Evolutionary conservation across 805 yeast genomes (phyloP).

Genomic region (Kodamaea kaohsiungensis): DNA sequence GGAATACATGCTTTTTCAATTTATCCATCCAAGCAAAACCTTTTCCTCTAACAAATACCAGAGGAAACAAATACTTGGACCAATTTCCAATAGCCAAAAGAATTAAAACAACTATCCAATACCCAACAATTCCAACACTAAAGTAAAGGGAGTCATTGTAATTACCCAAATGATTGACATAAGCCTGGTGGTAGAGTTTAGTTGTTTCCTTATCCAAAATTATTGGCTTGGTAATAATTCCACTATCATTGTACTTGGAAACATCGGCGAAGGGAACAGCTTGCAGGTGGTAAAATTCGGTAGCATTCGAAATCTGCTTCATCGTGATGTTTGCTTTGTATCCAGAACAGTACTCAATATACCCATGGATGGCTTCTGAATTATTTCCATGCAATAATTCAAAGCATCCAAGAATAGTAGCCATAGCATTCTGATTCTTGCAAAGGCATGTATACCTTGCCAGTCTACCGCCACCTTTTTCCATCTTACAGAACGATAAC

Average conservation of each 20-base stretch:
- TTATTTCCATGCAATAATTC: slow-evolving; percentile 11
- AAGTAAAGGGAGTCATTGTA: slow-evolving; percentile 26
- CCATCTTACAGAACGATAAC: slow-evolving; percentile 8
- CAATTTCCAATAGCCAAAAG: slow-evolving; percentile 28
- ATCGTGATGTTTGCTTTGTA: slow-evolving; percentile 17
- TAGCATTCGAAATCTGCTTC: slow-evolving; percentile 13
- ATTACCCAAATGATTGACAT: slow-evolving; percentile 21
- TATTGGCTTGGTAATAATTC: slow-evolving; percentile 22
- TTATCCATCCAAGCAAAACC: neutral
- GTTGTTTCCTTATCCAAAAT: slow-evolving; percentile 17
- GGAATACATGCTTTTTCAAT: slow-evolving; percentile 16
- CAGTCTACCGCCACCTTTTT: neutral
- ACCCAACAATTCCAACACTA: slow-evolving; percentile 33
- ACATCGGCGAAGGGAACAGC: slow-evolving; percentile 22
- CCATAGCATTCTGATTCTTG: slow-evolving; percentile 25
- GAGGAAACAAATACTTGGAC: slow-evolving; percentile 24
- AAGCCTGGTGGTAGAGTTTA: slow-evolving; percentile 14
- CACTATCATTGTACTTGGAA: slow-evolving; percentile 21
- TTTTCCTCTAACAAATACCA: slow-evolving; percentile 7
- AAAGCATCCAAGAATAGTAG: slow-evolving; percentile 34
- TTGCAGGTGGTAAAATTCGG: slow-evolving; percentile 12
- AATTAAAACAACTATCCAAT: slow-evolving; percentile 42
- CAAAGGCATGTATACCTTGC: slow-evolving; percentile 23
- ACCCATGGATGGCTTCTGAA: slow-evolving; percentile 10
- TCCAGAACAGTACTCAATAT: slow-evolving; percentile 20